Evolutionary conservation across 495 filamentous ascomycete species (phyloP).

Genomic region (Neurospora sp.): DNA sequence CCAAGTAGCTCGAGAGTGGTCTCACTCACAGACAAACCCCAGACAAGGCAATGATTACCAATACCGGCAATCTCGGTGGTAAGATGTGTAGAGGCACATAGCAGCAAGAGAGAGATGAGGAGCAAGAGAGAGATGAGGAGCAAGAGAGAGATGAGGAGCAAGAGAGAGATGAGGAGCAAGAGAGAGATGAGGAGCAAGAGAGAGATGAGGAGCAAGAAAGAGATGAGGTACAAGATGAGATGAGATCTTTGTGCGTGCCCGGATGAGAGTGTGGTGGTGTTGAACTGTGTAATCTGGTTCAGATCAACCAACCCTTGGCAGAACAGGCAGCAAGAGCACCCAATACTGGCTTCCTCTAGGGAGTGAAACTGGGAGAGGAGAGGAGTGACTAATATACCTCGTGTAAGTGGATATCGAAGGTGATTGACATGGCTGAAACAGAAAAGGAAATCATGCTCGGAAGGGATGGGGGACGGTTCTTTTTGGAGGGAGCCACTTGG

Average conservation of each 20-base stretch:
- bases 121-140: neutral
- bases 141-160: neutral
- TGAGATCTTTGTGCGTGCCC: neutral
- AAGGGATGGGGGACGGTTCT: neutral
- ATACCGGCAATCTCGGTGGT: neutral
- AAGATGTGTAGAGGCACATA: neutral
- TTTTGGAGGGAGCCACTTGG: neutral
- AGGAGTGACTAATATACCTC: neutral
- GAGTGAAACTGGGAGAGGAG: neutral
- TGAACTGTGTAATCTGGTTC: neutral
- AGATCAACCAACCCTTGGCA: neutral
- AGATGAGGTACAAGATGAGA: neutral
- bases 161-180: neutral
- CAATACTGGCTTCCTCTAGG: neutral
- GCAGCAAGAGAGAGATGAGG: neutral
- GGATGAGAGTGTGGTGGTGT: neutral
- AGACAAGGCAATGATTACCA: neutral
- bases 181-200: neutral
- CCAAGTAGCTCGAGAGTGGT: neutral
- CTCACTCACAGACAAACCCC: neutral
- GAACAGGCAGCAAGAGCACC: neutral
- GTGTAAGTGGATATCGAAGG: neutral
- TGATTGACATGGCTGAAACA: constrained; percentile 22
- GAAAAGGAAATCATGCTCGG: neutral
- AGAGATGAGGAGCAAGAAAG: no score